Percentiles rank a stretch among this genome's conserved stretches.
phyloP scores from a whole-genome alignment of 345 rosid species.

The Acer campestre region DNA sequence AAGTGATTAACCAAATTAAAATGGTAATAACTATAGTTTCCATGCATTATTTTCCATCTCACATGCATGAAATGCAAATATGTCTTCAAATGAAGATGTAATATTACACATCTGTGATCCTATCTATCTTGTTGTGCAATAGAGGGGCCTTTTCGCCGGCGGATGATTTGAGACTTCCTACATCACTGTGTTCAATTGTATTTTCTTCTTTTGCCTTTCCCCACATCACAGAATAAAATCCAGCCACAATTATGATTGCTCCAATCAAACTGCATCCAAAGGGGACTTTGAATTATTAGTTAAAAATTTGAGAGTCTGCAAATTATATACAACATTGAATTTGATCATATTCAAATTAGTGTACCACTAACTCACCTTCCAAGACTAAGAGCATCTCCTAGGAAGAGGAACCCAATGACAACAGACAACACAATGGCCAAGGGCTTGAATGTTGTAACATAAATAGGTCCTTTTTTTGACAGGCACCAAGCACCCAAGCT shows the following conservation, averaged over 20 bases:
- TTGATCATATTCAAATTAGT: too few species aligned
- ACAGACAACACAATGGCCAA: slow-evolving; percentile 26
- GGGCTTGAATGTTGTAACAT: slow-evolving; percentile 42
- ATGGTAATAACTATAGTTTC: not conserved
- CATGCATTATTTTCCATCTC: too few species aligned
- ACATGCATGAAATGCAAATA: not conserved
- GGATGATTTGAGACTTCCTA: not conserved
- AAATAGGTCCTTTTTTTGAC: slow-evolving; percentile 28
- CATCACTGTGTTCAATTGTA: not conserved
- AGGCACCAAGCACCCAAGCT: slow-evolving; percentile 31
- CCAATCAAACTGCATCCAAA: slow-evolving; percentile 26
- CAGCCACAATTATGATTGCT: slow-evolving; percentile 10
- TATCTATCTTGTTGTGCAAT: not conserved
- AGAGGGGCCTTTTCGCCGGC: slow-evolving; percentile 12
- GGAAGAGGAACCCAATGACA: slow-evolving; percentile 18
- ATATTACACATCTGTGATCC: not conserved
- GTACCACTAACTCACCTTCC: slow-evolving; percentile 25
- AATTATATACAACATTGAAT: too few species aligned
- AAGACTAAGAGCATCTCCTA: slow-evolving; percentile 30
- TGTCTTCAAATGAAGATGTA: not conserved
- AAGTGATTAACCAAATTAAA: too few species aligned
- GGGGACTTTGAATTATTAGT: too few species aligned
- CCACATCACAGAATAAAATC: slow-evolving; percentile 27
- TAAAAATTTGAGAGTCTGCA: too few species aligned
- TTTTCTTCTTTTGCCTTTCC: slow-evolving; percentile 17